Evolutionary conservation across 2,329 filamentous ascomycete genomes (phyloP), one percentile per base, ranked within the genome.

Genomic region (Alternaria sp.): DNA sequence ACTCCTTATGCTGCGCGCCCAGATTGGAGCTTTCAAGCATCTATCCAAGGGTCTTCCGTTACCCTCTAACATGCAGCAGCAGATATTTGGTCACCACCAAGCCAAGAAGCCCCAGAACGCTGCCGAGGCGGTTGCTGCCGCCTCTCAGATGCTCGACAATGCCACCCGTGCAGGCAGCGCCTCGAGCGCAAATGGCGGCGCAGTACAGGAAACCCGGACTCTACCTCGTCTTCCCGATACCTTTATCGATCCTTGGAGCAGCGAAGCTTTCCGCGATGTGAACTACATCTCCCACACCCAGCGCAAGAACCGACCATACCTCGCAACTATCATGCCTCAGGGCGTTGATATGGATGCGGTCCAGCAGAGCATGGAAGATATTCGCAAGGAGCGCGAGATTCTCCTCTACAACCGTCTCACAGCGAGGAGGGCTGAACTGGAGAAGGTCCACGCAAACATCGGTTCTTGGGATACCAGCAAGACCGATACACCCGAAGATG

Each of bases 1-100:
- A 78, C 83, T 97, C 49, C 85, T 87, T 23, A 88, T 92, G 46
- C 83, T 99, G 10, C 87, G 93, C 64, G 90, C 92, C 69, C 96
- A 99, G 78, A 97, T 98, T 55, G 87, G 91, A 71, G 94, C 95
- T 0, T 98, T 97, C 82, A 96, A 96, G 81, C 87, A 94, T 69
- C 85, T 99, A 5, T 91, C 92, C 6, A 96, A 96, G 80, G 97
- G 97, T 71, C 86, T 91, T 14, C 91, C 94, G 1, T 88, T 98
- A 4, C 93, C 95, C 1, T 81, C 87, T 28, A 87, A 88, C 66
- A 87, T 97, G 68, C 93, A 97, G 77, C 92, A 95, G 75, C 89
- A 92, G 53, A 89, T 98, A 41, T 97, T 94, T 77, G 86, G 90
- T 47, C 89, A 91, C 61, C 88, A 90, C 53, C 87, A 90, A 69